Conservation (phyloP, 2,329 filamentous ascomycete species). For the Talaromyces atroroseus region DNA sequence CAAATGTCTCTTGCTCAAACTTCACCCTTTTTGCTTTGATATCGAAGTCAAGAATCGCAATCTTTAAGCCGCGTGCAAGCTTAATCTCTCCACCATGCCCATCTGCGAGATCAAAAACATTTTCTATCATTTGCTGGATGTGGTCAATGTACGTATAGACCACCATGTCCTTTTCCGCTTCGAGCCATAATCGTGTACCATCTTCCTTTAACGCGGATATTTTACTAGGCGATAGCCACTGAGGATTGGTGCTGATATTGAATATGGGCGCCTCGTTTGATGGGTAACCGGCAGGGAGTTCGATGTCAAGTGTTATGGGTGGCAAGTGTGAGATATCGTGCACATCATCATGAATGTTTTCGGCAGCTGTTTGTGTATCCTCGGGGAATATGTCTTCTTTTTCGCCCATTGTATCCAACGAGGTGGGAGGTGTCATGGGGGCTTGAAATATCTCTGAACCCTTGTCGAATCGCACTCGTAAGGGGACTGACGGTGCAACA, state of each 20-base stretch:
- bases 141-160: constrained; percentile 57
- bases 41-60: constrained; percentile 72
- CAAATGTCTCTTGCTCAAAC: constrained; percentile 79
- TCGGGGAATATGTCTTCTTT: constrained; percentile 15
- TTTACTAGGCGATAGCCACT: constrained; percentile 49
- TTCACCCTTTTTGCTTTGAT: constrained; percentile 65
- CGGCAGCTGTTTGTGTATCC: constrained; percentile 14
- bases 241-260: constrained; percentile 43
- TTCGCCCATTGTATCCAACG: constrained; percentile 29
- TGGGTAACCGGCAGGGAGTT: constrained; percentile 54
- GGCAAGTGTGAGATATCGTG: constrained; percentile 52
- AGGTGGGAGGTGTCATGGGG: constrained; percentile 39
- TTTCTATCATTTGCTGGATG: constrained; percentile 54
- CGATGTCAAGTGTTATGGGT: constrained; percentile 48
- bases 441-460: constrained; percentile 29
- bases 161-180: constrained; percentile 52
- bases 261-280: constrained; percentile 46
- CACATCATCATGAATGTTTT: constrained; percentile 28
- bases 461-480: constrained; percentile 42
- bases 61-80: constrained; percentile 51
- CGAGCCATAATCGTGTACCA: constrained; percentile 52
- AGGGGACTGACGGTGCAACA: constrained; percentile 49
- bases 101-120: constrained; percentile 47
- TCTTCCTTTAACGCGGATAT: constrained; percentile 43
- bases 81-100: constrained; percentile 38